Conservation (phyloP, 768 basidiomycete species). For the Pulveroboletus sp. region DNA sequence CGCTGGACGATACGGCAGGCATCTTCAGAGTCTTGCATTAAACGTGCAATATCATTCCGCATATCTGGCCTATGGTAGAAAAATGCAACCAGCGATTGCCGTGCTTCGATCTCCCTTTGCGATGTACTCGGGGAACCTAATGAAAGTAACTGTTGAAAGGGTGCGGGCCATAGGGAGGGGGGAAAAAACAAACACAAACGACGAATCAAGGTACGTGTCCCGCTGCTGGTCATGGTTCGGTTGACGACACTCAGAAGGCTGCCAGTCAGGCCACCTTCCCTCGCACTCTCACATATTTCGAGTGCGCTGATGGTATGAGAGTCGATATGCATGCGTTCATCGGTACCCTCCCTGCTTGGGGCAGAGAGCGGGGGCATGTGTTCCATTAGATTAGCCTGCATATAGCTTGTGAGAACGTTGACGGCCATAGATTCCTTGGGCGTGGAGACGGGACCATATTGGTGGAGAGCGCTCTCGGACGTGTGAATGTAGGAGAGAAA, state of each 20-base stretch:
- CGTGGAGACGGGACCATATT: constrained; percentile 15
- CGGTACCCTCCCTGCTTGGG: constrained; percentile 53
- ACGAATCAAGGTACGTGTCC: constrained; percentile 67
- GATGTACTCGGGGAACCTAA: constrained; percentile 86
- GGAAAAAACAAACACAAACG: constrained; percentile 62
- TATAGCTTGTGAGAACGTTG: constrained; percentile 57
- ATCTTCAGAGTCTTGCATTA: constrained; percentile 62
- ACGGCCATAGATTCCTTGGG: constrained; percentile 54
- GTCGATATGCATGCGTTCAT: constrained; percentile 82
- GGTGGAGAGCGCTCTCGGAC: background rate
- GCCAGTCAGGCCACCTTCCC: constrained; percentile 70
- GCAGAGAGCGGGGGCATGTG: constrained; percentile 63
- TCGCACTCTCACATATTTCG: constrained; percentile 72
- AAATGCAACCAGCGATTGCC: constrained; percentile 74
- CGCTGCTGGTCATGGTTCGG: constrained; percentile 73
- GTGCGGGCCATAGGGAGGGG: constrained; percentile 1
- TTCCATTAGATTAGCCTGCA: constrained; percentile 68
- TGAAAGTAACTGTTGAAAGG: constrained; percentile 12
- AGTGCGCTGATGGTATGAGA: constrained; percentile 85
- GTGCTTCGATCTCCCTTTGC: constrained; percentile 61
- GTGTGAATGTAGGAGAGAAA: constrained; percentile 48
- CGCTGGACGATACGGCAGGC: constrained; percentile 72
- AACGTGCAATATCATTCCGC: constrained; percentile 55
- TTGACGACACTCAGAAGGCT: constrained; percentile 73
- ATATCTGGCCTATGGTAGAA: constrained; percentile 61